phyloP scores from a whole-genome alignment of 129 eudicot genomes.

The Rutidosis leptorrhynchoides region DNA sequence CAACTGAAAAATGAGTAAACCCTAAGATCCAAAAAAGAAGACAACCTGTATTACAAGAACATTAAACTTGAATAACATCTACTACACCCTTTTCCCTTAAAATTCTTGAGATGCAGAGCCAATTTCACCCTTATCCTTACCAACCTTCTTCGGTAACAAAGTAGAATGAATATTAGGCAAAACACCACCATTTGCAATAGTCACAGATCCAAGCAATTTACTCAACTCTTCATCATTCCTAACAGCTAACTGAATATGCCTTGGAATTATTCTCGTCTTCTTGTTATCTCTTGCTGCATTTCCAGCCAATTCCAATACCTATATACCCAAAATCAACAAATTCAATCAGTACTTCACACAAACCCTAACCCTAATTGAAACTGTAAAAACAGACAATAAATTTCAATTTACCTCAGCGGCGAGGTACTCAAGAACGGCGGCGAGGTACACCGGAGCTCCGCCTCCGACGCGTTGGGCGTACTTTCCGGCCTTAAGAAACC shows the following conservation, averaged over 20 bases:
- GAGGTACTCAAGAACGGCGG: conserved; percentile 21
- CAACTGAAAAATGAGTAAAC: too few species aligned
- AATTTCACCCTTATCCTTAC: conserved; percentile 10
- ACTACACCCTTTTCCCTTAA: not conserved
- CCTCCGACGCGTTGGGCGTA: conserved; percentile 18
- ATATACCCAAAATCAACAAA: not conserved
- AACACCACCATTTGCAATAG: conserved; percentile 18
- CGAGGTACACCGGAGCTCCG: conserved; percentile 16
- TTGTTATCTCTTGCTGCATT: conserved; percentile 16
- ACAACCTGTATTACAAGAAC: not conserved
- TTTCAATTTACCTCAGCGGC: conserved; percentile 6
- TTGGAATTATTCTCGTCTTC: not conserved
- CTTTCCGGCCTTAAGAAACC: conserved; percentile 10
- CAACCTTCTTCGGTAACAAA: conserved; percentile 2
- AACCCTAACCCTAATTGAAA: not conserved
- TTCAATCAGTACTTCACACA: not conserved
- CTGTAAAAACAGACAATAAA: not conserved
- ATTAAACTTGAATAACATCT: not conserved
- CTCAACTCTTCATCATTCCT: conserved; percentile 16
- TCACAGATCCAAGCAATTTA: conserved; percentile 7
- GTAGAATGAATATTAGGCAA: conserved; percentile 4
- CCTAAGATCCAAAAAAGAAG: not conserved
- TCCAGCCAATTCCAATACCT: conserved; percentile 16
- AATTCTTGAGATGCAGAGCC: conserved; percentile 18
- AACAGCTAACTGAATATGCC: conserved; percentile 1